Conservation (phyloP, 2,329 filamentous ascomycete species). For the Periconia sp. region DNA sequence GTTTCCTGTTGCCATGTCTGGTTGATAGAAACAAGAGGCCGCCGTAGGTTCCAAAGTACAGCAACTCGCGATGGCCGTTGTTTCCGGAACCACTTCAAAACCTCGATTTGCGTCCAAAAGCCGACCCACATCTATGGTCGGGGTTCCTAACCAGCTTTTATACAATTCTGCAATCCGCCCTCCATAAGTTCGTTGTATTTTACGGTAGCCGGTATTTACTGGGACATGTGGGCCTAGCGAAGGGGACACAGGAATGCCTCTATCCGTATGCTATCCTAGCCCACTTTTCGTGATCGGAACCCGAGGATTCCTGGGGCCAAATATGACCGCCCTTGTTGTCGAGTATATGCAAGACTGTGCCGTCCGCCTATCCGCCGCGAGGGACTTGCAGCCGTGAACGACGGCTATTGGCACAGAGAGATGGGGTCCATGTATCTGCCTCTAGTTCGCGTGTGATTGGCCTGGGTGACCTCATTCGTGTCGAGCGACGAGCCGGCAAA, state of each 20-base stretch:
- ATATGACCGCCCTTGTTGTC: background rate
- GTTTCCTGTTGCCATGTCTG: too few species aligned
- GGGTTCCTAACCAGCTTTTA: background rate
- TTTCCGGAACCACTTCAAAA: too few species aligned
- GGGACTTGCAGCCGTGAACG: background rate
- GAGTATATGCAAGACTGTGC: background rate
- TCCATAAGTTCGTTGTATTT: background rate
- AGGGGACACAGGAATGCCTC: too few species aligned
- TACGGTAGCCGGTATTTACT: too few species aligned
- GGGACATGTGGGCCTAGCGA: too few species aligned
- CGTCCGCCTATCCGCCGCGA: background rate
- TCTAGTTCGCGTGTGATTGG: background rate
- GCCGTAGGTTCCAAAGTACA: too few species aligned
- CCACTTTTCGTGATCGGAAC: too few species aligned
- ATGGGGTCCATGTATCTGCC: background rate
- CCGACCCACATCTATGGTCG: background rate
- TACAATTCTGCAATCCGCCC: background rate
- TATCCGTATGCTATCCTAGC: too few species aligned
- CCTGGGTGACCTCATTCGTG: background rate
- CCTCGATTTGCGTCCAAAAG: too few species aligned
- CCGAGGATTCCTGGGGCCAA: too few species aligned
- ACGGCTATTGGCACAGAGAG: background rate
- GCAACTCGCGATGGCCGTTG: too few species aligned
- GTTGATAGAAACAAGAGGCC: too few species aligned
- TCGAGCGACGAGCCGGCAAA: slow-evolving; percentile 7